Base-by-base conservation (phyloP, 2,329 filamentous ascomycete genomes). In the Pseudodiploospora longispora region DNA sequence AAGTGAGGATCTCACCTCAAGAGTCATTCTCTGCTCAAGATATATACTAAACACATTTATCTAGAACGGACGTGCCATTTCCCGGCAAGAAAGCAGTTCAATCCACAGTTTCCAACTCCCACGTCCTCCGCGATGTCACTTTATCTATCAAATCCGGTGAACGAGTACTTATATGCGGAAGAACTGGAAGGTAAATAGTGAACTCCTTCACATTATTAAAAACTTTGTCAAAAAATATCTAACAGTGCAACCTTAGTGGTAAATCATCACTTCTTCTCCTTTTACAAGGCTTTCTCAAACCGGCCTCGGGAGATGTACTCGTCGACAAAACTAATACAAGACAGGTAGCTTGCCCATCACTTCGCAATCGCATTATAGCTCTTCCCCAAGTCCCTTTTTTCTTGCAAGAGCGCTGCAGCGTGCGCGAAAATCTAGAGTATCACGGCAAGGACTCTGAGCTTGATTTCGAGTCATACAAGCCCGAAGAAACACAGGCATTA, bases 351-450 rank as follows among this genome's bases (percentile, higher is more conserved):
- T 66, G 72, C 5, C 19, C 55, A 1, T 49, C 55, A 0, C 60
- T 78, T 1, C 69, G 74, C 4, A 55, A 66, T 27, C 66, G 65
- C 3, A 57, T 78, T 34, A 70, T 74, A 38, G 67, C 70, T 6
- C 54, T 77, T 1, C 69, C 74, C 0, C 74, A 79, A 53, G 74
- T 78, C 5, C 51, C 71, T 0, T 64, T 73, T 4, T 74, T 78
- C 53, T 53, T 76, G 2, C 67, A 67, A 0, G 64, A 62, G 27
- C 34, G 41, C 5, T 37, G 29, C 9, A 31, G 34, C 5, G 30
- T 43, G n/a, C 31, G 29, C 7, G 9, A 19, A n/a, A 43, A 43
- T 35, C 30, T 43, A 30, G 41, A 43, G 12, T 35, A 34, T 10
- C 28, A 35, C n/a, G 30, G 34, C 7, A 27, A 30, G 36, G 41